Evolutionary conservation across 306 rosid species (phyloP), one percentile per base, ranked within the genome.

Genomic region (Medicago lupulina): DNA sequence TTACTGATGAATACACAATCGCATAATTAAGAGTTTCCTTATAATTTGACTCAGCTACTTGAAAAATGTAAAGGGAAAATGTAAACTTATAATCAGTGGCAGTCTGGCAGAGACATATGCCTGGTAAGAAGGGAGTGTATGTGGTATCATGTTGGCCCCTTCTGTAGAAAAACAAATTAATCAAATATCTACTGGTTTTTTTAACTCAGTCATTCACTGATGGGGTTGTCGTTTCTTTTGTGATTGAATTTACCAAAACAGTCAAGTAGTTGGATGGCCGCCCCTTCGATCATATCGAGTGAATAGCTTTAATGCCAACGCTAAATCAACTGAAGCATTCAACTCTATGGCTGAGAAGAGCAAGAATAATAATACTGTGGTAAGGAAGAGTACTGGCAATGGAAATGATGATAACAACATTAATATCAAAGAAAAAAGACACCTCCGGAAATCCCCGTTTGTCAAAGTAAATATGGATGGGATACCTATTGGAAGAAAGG

Each of bases 181-280:
- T 62, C 1, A 36, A 67, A 6, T 75, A 9, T 36, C 74, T 78
- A 7, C 21, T 13, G 66, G 0, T 28, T 28, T 21, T 23, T 46
- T n/a, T 72, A 2, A 71, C 21, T 70, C 10, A 23, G 78, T 68
- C 73, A 21, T 71, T 61, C 13, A 58, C 83, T 85, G 71, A 76
- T 55, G 55, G 47, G 59, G 36, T 74, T 84, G 9, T 47, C 67
- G 60, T 60, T 70, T 79, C 54, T 83, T 65, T 77, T 75, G 57
- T 81, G 69, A 16, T 85, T 72, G 76, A 28, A 76, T 84, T 78
- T 69, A 70, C 77, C 68, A 23, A 72, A 72, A 82, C 87, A 95
- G 96, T 84, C 97, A 92, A 86, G 92, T 90, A 44, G 96, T 95
- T 80, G 99, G 99, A 61, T 95, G 99, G 99, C 99, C 99, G 61